These are phyloP conservation scores for Thelonectria olida DNA, from an alignment of 2,329 filamentous ascomycete genomes.

Conservation along the genomic window DNA sequence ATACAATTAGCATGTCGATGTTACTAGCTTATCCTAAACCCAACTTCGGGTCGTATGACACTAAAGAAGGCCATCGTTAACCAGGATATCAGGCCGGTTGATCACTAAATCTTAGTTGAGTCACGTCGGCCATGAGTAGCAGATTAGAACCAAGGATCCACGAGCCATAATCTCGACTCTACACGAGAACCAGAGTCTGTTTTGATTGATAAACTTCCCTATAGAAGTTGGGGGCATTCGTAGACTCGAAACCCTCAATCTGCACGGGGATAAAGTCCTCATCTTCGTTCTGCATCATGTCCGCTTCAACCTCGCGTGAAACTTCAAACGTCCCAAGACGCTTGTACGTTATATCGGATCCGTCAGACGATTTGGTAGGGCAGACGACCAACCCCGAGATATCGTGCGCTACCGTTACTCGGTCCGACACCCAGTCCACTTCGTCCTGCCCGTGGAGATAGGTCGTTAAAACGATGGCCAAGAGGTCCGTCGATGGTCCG, in stretches of 20 bases:
- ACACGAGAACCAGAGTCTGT: background rate
- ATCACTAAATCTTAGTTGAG: no score
- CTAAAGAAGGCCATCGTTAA: no score
- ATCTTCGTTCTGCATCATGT: background rate
- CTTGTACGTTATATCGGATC: background rate
- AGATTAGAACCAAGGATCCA: no score
- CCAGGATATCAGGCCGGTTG: no score
- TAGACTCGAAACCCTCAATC: background rate
- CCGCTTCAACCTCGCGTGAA: background rate
- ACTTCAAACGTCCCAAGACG: background rate
- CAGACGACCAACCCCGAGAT: background rate
- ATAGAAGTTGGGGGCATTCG: background rate
- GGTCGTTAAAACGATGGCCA: background rate
- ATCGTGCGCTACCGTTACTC: background rate
- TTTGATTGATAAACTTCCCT: background rate
- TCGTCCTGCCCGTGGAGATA: background rate
- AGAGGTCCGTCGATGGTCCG: no score
- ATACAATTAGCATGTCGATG: no score
- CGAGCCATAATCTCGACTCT: no score
- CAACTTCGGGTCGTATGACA: no score
- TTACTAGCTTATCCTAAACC: no score
- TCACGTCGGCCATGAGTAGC: no score
- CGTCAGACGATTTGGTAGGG: background rate
- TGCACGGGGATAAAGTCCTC: background rate
- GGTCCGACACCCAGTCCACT: background rate